Evolutionary conservation across 352 stramenopile species (phyloP).

Genomic region (Thalassiosira hispida): DNA sequence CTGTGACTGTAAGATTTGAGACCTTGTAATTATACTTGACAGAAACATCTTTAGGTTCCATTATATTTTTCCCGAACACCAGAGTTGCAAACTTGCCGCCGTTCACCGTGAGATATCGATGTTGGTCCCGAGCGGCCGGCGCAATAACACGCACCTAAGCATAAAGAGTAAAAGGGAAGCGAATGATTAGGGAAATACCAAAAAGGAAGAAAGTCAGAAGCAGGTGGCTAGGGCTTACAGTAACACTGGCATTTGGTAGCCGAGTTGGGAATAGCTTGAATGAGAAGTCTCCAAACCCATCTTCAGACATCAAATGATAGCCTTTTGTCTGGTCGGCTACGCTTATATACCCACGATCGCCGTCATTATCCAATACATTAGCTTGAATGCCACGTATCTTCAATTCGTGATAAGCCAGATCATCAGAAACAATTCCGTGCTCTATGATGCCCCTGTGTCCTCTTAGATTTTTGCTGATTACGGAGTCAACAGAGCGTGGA

Average conservation of each 20-base stretch:
- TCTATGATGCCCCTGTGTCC: slow-evolving; percentile 57
- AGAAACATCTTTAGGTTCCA: slow-evolving; percentile 35
- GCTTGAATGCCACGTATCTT: slow-evolving; percentile 36
- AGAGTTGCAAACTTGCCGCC: slow-evolving; percentile 27
- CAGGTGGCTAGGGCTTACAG: not conserved
- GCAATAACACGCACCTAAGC: slow-evolving; percentile 35
- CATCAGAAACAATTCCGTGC: slow-evolving; percentile 41
- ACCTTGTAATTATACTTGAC: slow-evolving; percentile 42
- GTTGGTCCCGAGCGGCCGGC: slow-evolving; percentile 27
- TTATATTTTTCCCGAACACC: slow-evolving; percentile 11
- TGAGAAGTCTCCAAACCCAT: slow-evolving; percentile 42
- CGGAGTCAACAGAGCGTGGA: slow-evolving; percentile 37
- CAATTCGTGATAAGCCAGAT: slow-evolving; percentile 41
- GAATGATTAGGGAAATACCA: too few species aligned
- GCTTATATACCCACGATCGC: slow-evolving; percentile 44
- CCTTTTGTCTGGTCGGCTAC: slow-evolving; percentile 36
- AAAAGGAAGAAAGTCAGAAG: too few species aligned
- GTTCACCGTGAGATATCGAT: slow-evolving; percentile 42
- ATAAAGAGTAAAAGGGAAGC: not conserved
- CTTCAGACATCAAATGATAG: slow-evolving; percentile 52
- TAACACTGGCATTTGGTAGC: slow-evolving; percentile 28
- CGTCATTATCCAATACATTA: slow-evolving; percentile 58
- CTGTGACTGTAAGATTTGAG: slow-evolving; percentile 43
- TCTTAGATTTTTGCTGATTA: slow-evolving; percentile 55
- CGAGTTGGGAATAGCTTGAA: slow-evolving; percentile 50